Percentiles rank a stretch among this genome's conserved stretches.
phyloP scores from a whole-genome alignment of 352 stramenopile genomes.

The Pythium folliculosum region DNA sequence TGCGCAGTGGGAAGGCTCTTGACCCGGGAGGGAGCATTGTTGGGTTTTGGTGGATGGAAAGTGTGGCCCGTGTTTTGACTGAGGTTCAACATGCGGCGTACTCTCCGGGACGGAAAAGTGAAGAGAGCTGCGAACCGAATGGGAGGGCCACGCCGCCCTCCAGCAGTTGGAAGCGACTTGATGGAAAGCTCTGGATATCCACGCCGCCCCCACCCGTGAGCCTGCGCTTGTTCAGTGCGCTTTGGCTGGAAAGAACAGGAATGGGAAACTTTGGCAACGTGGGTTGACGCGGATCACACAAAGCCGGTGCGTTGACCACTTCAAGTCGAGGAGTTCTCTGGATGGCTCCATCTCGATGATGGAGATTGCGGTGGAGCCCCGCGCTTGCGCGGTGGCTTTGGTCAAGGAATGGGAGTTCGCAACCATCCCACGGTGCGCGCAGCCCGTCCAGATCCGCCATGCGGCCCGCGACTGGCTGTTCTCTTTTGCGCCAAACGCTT shows the following conservation, averaged over 20 bases:
- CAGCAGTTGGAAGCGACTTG: background rate
- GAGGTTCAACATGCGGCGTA: no score
- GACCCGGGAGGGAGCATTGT: no score
- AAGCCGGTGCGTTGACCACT: background rate
- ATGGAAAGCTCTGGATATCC: background rate
- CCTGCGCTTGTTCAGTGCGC: no score
- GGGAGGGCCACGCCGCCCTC: no score
- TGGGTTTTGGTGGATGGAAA: no score
- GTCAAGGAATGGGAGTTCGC: background rate
- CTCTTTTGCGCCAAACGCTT: background rate
- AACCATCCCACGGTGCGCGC: constrained; percentile 3
- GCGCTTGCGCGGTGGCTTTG: background rate
- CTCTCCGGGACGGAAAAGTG: no score
- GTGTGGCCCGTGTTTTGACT: no score
- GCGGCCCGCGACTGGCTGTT: background rate
- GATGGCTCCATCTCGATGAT: no score
- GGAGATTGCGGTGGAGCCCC: no score
- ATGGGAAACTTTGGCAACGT: background rate
- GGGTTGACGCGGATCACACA: background rate
- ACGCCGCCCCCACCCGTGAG: no score
- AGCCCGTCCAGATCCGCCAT: background rate
- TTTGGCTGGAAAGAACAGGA: constrained; percentile 2
- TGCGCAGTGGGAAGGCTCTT: no score
- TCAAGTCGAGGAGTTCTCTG: constrained; percentile 6
- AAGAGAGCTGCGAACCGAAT: no score